Conservation (phyloP, 202 grass and related monocot species). For the Hordeum pubiflorum region DNA sequence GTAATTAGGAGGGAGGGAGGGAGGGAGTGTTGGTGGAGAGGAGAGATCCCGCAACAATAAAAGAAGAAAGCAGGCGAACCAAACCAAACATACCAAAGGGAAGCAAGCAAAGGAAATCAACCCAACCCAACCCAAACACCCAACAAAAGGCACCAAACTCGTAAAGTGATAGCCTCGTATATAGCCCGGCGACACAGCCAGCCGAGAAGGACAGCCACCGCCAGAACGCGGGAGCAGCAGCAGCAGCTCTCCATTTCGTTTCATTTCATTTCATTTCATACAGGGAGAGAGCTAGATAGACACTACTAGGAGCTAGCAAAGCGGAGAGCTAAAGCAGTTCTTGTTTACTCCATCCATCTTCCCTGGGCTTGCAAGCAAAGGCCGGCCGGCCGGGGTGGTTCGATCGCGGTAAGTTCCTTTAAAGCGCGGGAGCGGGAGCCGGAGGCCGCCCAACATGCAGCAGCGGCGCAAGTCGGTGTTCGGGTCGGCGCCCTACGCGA, state of each 20-base stretch:
- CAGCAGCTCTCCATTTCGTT: background rate
- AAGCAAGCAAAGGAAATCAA: constrained; percentile 31
- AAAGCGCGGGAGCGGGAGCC: constrained; percentile 11
- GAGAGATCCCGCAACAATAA: constrained; percentile 41
- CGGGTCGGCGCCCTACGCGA: constrained; percentile 48
- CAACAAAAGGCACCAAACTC: constrained; percentile 45
- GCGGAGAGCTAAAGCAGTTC: background rate
- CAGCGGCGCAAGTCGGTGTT: constrained; percentile 79
- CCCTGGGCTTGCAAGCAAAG: constrained; percentile 18
- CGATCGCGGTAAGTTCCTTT: background rate
- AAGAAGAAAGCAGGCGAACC: constrained; percentile 59
- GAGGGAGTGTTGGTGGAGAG: constrained; percentile 27
- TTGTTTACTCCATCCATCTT: background rate
- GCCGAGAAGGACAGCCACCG: constrained; percentile 35
- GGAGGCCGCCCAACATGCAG: constrained; percentile 43
- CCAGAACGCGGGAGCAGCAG: constrained; percentile 1
- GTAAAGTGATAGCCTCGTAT: constrained; percentile 28
- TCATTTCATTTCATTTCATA: background rate
- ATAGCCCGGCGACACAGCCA: constrained; percentile 22
- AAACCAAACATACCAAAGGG: constrained; percentile 52
- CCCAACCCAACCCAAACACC: background rate
- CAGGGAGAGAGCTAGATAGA: background rate
- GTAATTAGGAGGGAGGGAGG: background rate
- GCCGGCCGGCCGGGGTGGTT: background rate
- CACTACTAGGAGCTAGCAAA: background rate